Conservation (phyloP, 2,329 filamentous ascomycete species). For the Teratosphaeria gauchensis region DNA sequence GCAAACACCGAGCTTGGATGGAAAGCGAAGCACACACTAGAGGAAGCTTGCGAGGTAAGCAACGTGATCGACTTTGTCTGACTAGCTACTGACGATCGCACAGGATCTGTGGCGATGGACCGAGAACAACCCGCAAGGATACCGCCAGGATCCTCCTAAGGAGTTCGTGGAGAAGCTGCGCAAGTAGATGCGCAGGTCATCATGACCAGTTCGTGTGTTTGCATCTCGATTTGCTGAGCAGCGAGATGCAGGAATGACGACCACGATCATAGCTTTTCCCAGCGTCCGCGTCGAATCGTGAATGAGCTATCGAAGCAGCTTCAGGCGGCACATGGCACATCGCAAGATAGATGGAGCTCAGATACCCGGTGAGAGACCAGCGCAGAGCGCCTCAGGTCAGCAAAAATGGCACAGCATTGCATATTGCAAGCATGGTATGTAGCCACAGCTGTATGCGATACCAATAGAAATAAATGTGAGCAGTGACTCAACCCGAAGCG, state of each 20-base stretch:
- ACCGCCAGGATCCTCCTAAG: conserved; percentile 81
- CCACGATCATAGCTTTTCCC: background rate
- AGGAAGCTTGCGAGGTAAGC: conserved; percentile 67
- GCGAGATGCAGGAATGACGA: background rate
- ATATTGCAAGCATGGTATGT: background rate
- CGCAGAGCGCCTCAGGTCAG: background rate
- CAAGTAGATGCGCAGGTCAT: background rate
- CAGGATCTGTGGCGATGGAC: conserved; percentile 92
- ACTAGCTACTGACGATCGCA: background rate
- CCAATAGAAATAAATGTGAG: background rate
- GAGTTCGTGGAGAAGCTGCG: conserved; percentile 55
- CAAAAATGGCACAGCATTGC: background rate
- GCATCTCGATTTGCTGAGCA: background rate
- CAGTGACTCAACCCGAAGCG: background rate
- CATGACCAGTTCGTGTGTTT: background rate
- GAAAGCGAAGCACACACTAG: conserved; percentile 83
- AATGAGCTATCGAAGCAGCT: background rate
- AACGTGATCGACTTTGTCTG: background rate
- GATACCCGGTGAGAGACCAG: background rate
- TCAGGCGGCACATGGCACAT: background rate
- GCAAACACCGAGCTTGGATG: conserved; percentile 85
- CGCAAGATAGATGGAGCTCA: background rate
- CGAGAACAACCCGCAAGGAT: conserved; percentile 90
- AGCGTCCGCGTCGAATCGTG: background rate
- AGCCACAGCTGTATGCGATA: background rate